Conservation (phyloP, 441 rosid species). For the Arabidopsis lyrata region DNA sequence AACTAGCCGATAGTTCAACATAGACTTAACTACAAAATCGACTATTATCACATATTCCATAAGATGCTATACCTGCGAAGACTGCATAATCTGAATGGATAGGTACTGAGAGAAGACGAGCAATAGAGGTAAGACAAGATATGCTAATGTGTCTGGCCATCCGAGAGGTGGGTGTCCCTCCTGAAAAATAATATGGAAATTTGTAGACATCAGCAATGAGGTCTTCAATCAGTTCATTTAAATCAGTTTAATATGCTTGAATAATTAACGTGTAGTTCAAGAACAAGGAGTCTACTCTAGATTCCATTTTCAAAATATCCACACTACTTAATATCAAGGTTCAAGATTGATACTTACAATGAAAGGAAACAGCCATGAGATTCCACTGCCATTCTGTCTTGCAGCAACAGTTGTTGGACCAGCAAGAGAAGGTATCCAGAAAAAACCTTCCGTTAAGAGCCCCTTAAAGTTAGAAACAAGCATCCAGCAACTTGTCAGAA, state of each 20-base stretch:
- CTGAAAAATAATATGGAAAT: constrained; percentile 49
- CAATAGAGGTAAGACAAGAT: constrained; percentile 85
- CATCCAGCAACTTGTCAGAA: constrained; percentile 34
- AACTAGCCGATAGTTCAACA: constrained; percentile 16
- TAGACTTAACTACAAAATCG: constrained; percentile 5
- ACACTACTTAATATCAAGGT: not conserved
- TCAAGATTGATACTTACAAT: constrained; percentile 55
- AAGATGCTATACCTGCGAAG: constrained; percentile 70
- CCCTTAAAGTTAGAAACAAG: constrained; percentile 59
- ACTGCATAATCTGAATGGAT: constrained; percentile 90
- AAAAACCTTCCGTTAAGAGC: constrained; percentile 95
- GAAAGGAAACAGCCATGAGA: constrained; percentile 95
- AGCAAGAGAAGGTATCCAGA: constrained; percentile 96
- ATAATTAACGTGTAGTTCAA: constrained; percentile 1
- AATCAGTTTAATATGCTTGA: constrained; percentile 15
- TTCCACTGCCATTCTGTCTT: constrained; percentile 83
- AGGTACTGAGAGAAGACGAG: constrained; percentile 77
- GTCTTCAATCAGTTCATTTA: not conserved
- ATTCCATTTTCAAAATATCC: not conserved
- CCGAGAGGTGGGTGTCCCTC: constrained; percentile 99
- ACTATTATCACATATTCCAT: not conserved
- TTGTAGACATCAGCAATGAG: constrained; percentile 23
- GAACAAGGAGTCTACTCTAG: constrained; percentile 10
- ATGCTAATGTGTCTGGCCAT: constrained; percentile 88
- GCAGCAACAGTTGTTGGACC: constrained; percentile 94